A percentile compares a stretch with the other conserved stretches of the same genome.
Evolutionary conservation across 768 basidiomycete species (phyloP).

Genomic region (Mycena galericulata): DNA sequence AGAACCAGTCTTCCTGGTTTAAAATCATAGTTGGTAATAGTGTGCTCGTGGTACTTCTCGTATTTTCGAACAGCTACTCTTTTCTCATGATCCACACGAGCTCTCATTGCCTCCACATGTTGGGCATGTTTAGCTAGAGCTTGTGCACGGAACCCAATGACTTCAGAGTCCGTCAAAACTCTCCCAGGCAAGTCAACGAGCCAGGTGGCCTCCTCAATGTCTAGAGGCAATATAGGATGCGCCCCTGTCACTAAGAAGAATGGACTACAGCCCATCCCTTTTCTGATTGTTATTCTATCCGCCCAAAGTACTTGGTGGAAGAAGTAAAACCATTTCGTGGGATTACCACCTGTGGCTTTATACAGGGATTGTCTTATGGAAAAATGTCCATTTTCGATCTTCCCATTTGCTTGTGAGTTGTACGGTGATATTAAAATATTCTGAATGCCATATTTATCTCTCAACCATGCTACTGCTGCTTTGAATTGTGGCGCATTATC

Average conservation of each 20-base stretch:
- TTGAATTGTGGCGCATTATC: too few species aligned
- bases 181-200: conserved; percentile 26
- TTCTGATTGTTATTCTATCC: too few species aligned
- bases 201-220: conserved; percentile 43
- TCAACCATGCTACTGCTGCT: too few species aligned
- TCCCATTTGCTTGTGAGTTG: conserved; percentile 56
- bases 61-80: conserved; percentile 13
- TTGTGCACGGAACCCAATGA: conserved; percentile 36
- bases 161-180: conserved; percentile 30
- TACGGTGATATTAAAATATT: too few species aligned
- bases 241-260: too few species aligned
- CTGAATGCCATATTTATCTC: too few species aligned
- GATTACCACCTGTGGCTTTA: too few species aligned
- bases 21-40: neutral
- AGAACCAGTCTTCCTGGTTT: too few species aligned
- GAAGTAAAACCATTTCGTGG: too few species aligned
- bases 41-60: neutral
- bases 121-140: conserved; percentile 35
- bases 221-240: conserved; percentile 46
- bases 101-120: conserved; percentile 28
- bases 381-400: conserved; percentile 49
- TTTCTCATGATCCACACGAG: conserved; percentile 1
- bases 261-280: too few species aligned
- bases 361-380: conserved; percentile 39
- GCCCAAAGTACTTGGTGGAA: too few species aligned